These are phyloP conservation scores for Lepidium campestre DNA, from an alignment of 441 rosid genomes.

Conservation along the genomic window DNA sequence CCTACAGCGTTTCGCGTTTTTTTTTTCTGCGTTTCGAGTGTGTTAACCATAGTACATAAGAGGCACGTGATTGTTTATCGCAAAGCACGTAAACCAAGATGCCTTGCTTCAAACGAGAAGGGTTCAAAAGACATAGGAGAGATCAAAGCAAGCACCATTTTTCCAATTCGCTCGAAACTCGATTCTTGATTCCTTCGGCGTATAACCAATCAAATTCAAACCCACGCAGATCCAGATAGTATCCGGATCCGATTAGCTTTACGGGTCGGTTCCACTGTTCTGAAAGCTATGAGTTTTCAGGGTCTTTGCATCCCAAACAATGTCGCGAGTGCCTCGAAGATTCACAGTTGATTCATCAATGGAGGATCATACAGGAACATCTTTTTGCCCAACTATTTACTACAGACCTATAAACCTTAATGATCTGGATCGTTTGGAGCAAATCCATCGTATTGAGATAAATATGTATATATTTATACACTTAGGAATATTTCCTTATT, in stretches of 20 bases:
- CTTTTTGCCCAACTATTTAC: conserved; percentile 51
- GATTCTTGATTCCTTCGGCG: conserved; percentile 5
- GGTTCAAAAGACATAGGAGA: conserved; percentile 1
- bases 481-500: too few relatives aligned
- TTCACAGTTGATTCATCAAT: conserved; percentile 39
- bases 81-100: conserved; percentile 14
- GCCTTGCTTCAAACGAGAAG: conserved; percentile 8
- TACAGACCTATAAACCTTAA: conserved; percentile 66
- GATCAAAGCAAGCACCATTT: background rate
- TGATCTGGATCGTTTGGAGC: conserved; percentile 71
- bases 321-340: conserved; percentile 43
- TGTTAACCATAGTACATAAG: background rate
- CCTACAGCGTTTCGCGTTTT: background rate
- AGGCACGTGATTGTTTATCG: conserved; percentile 1
- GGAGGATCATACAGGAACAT: conserved; percentile 33
- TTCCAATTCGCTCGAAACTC: conserved; percentile 1
- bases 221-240: conserved; percentile 11
- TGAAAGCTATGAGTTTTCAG: conserved; percentile 41
- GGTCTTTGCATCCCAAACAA: conserved; percentile 19
- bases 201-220: conserved; percentile 15
- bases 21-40: too few relatives aligned
- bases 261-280: conserved; percentile 3
- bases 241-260: conserved; percentile 32
- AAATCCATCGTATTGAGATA: conserved; percentile 63
- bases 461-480: too few relatives aligned